A percentile compares a stretch with the other conserved stretches of the same genome.
These are phyloP conservation scores for Mariannaea sp. DNA, from an alignment of 2,329 filamentous ascomycete species.

Conservation along the genomic window DNA sequence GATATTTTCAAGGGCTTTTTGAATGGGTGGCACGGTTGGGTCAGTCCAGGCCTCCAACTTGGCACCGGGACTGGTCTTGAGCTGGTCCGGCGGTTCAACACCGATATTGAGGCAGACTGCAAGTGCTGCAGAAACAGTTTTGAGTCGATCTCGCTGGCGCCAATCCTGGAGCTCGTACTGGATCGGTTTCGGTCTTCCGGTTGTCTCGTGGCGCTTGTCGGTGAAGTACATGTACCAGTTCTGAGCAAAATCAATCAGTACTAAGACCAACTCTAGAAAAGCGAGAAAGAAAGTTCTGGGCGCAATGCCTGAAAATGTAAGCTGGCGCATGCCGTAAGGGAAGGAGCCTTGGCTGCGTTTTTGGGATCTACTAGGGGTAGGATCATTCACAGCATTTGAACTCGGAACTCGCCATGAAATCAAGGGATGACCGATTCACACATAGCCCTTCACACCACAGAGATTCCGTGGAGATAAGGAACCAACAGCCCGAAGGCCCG, in stretches of 20 bases:
- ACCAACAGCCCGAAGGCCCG: not conserved
- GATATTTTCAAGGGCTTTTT: conserved; percentile 90
- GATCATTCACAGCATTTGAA: not conserved
- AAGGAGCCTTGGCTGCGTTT: no score
- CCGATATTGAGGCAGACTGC: conserved; percentile 96
- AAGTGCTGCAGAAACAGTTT: conserved; percentile 93
- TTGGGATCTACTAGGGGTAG: not conserved
- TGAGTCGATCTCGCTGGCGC: conserved; percentile 95
- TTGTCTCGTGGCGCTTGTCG: conserved; percentile 95
- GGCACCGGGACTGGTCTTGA: conserved; percentile 91
- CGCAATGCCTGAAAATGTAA: not conserved
- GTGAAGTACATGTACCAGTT: conserved; percentile 99
- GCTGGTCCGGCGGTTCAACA: conserved; percentile 94
- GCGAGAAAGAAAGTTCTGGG: not conserved
- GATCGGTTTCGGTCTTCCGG: conserved; percentile 78
- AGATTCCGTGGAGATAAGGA: not conserved
- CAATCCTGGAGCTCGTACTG: conserved; percentile 80
- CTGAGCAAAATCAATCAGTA: conserved; percentile 50
- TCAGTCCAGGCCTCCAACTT: conserved; percentile 98
- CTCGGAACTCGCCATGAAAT: not conserved
- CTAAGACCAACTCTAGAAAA: not conserved
- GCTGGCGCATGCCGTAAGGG: no score
- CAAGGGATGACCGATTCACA: not conserved
- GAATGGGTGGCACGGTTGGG: conserved; percentile 76
- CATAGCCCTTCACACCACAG: no score